Conservation (phyloP, 2,329 filamentous ascomycete genomes). For the Cytospora piceae region DNA sequence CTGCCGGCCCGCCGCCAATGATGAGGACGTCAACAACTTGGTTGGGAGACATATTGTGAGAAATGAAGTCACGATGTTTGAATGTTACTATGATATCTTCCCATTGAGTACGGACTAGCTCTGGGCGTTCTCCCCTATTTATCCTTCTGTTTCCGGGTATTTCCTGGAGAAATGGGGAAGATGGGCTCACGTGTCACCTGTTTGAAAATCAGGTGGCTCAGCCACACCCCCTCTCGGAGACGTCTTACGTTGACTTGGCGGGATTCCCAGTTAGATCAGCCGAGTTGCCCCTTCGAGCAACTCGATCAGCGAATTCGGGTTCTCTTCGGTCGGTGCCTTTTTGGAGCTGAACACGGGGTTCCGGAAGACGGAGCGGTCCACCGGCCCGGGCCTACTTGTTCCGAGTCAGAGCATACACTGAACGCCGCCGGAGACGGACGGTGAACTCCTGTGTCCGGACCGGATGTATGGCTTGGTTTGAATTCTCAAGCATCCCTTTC, state of each 20-base stretch:
- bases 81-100: background rate
- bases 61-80: background rate
- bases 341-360: background rate
- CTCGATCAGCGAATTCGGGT: background rate
- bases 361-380: background rate
- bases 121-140: background rate
- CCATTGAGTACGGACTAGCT: background rate
- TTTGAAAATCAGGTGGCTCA: background rate
- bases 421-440: too few relatives aligned
- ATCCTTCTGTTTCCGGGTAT: background rate
- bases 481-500: too few relatives aligned
- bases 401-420: too few relatives aligned
- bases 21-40: conserved; percentile 43
- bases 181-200: background rate
- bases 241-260: background rate
- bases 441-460: too few relatives aligned
- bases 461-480: too few relatives aligned
- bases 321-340: background rate
- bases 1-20: conserved; percentile 57
- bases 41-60: background rate
- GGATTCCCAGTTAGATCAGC: background rate
- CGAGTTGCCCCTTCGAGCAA: too few relatives aligned
- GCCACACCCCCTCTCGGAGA: too few relatives aligned
- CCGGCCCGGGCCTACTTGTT: too few relatives aligned
- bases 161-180: background rate